phyloP scores from a whole-genome alignment of 2,329 filamentous ascomycete species.

The Drechslerella dactyloides region DNA sequence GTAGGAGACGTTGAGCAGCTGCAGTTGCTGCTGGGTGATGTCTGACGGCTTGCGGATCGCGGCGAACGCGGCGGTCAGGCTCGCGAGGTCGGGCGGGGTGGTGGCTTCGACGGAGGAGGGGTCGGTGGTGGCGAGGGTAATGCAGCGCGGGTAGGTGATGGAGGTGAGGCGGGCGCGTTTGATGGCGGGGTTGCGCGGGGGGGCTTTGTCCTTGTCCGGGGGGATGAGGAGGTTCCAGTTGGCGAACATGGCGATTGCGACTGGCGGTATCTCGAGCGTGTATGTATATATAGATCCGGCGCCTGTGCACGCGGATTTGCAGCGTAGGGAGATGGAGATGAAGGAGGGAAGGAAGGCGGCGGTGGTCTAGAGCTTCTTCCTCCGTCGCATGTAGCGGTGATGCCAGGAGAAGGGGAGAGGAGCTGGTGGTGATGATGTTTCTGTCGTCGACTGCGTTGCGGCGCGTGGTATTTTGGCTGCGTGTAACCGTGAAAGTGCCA shows the following conservation, averaged over 20 bases:
- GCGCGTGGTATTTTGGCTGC: neutral
- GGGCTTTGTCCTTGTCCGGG: constrained; percentile 31
- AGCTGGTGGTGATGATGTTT: too few species aligned
- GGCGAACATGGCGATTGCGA: constrained; percentile 29
- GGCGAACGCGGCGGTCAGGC: constrained; percentile 22
- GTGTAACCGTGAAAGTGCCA: neutral
- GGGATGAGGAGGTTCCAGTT: constrained; percentile 47
- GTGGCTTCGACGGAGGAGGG: constrained; percentile 3
- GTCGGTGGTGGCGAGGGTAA: constrained; percentile 16
- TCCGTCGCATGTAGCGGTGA: too few species aligned
- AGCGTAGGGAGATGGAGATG: too few species aligned
- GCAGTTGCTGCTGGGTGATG: constrained; percentile 19
- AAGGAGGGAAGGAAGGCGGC: too few species aligned
- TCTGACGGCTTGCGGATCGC: constrained; percentile 40
- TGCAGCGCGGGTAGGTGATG: constrained; percentile 36
- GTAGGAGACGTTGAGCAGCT: constrained; percentile 39
- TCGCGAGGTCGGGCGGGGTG: constrained; percentile 10
- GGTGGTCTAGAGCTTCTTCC: too few species aligned
- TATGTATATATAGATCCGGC: too few species aligned
- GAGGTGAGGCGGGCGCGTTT: constrained; percentile 37
- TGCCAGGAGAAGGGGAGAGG: too few species aligned
- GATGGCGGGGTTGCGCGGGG: constrained; percentile 27
- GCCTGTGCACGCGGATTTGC: too few species aligned
- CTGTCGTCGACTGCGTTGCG: too few species aligned
- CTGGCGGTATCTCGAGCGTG: too few species aligned